Evolutionary conservation across 345 rosid species (phyloP).

Genomic region (Gossypium australe): DNA sequence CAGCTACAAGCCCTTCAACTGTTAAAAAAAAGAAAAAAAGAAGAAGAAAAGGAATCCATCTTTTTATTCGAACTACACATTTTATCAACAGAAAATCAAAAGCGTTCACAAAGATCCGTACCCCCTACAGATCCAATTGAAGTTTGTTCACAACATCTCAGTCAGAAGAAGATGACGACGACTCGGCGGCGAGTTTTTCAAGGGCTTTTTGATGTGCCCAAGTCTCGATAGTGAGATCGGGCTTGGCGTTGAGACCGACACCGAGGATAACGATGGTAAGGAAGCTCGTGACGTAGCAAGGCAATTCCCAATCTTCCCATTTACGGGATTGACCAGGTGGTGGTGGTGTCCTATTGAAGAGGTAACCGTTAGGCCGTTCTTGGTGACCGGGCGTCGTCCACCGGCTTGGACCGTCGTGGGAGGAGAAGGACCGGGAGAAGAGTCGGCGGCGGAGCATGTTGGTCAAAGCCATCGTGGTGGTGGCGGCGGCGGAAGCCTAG

Average conservation of each 20-base stretch:
- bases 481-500: too few relatives aligned
- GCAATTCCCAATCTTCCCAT: conserved; percentile 99
- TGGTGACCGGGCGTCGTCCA: conserved; percentile 90
- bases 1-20: background rate
- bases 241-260: conserved; percentile 95
- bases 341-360: conserved; percentile 66
- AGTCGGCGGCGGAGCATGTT: conserved; percentile 66
- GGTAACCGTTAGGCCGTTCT: conserved; percentile 84
- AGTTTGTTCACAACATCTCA: background rate
- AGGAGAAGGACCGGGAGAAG: conserved; percentile 36
- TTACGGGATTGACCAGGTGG: conserved; percentile 74
- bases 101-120: background rate
- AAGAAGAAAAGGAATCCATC: background rate
- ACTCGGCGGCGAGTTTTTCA: conserved; percentile 45
- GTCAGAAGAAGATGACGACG: conserved; percentile 1
- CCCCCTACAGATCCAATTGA: background rate
- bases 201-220: conserved; percentile 99
- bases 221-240: conserved; percentile 95
- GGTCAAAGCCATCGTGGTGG: conserved; percentile 28
- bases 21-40: background rate
- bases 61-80: conserved; percentile 9
- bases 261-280: conserved; percentile 89
- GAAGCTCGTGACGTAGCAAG: conserved; percentile 97
- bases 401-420: conserved; percentile 64
- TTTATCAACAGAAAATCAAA: conserved; percentile 6